Base-by-base conservation (phyloP, 2,329 filamentous ascomycete genomes). In the Neonectria coccinea region DNA sequence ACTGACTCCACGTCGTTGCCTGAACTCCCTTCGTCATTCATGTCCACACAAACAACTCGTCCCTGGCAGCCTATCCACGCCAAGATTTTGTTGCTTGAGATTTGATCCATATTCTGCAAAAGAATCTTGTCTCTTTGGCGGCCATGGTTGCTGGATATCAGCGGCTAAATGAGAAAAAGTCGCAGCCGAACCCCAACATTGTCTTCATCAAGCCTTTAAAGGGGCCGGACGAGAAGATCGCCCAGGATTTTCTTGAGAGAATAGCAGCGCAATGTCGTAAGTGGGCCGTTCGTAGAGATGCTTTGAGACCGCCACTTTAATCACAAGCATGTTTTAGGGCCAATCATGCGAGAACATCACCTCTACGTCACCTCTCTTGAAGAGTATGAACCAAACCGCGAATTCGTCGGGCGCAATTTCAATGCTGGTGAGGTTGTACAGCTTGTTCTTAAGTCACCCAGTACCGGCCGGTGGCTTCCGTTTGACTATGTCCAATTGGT, bases 401-500 rank as follows among this genome's bases (percentile, higher is more conserved):
- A 97, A 77, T 97, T 97, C 73, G 89, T 93, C 44, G 93, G 93
- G 3, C 91, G 93, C 59, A 97, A 97, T 76, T 97, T 97, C 84
- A 97, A 97, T 71, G 91, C 91, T 8, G 94, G 93, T 36, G 93
- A 97, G 76, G 90, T 95, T 39, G 88, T 97, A 55, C 93, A 97
- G 79, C 85, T 97, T 1, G 93, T 97, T 1, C 85, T 97, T 27
- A 91, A 90, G 71, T 88, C 91, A 0, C 85, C 84, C 0, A 82
- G 80, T 5, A 86, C 85, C 0, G 87, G 88, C 27, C 85, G 82
- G 63, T 97, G 93, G 93, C 82, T 97, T 22, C 91, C 92, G 0
- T 94, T 96, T 74, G 84, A 88, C 66, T 93, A 94, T 74, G 92
- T 97, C 16, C 92, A 96, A 79, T 95, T 96, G 92, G 92, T 97